These are phyloP conservation scores for Calonectria pseudoreteaudii DNA, from an alignment of 2,329 filamentous ascomycete genomes.

Conservation along the genomic window DNA sequence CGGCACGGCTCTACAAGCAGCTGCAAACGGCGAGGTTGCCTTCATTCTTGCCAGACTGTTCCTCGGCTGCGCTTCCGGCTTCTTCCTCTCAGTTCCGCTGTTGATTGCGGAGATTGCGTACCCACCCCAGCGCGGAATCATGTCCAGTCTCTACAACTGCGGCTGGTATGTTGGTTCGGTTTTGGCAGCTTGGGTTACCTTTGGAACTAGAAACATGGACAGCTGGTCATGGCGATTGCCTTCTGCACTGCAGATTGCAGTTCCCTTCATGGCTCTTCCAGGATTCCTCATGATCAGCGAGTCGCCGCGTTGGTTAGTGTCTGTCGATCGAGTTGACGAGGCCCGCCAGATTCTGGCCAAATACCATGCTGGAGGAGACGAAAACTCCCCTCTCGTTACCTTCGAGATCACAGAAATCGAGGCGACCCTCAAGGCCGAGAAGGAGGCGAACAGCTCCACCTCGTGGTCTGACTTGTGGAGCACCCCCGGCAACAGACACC, in stretches of 20 bases:
- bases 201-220: conserved; percentile 41
- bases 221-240: conserved; percentile 44
- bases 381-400: conserved; percentile 35
- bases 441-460: conserved; percentile 42
- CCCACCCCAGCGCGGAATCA: conserved; percentile 45
- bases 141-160: conserved; percentile 38
- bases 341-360: conserved; percentile 49
- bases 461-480: conserved; percentile 37
- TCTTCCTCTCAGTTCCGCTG: conserved; percentile 43
- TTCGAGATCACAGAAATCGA: conserved; percentile 48
- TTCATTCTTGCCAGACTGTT: conserved; percentile 47
- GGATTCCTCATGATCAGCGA: conserved; percentile 33
- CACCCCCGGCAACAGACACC: conserved; percentile 44
- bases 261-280: conserved; percentile 27
- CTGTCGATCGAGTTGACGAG: conserved; percentile 52
- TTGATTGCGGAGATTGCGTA: conserved; percentile 48
- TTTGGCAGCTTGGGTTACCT: conserved; percentile 44
- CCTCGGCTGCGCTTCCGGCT: conserved; percentile 53
- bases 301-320: conserved; percentile 45
- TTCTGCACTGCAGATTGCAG: conserved; percentile 38
- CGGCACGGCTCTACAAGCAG: conserved; percentile 32
- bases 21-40: conserved; percentile 23
- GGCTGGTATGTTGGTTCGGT: conserved; percentile 56
- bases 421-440: conserved; percentile 39
- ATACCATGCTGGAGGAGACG: conserved; percentile 58